Base-by-base conservation (phyloP, 2,329 filamentous ascomycete genomes). In the Pseudogymnoascus sp. region DNA sequence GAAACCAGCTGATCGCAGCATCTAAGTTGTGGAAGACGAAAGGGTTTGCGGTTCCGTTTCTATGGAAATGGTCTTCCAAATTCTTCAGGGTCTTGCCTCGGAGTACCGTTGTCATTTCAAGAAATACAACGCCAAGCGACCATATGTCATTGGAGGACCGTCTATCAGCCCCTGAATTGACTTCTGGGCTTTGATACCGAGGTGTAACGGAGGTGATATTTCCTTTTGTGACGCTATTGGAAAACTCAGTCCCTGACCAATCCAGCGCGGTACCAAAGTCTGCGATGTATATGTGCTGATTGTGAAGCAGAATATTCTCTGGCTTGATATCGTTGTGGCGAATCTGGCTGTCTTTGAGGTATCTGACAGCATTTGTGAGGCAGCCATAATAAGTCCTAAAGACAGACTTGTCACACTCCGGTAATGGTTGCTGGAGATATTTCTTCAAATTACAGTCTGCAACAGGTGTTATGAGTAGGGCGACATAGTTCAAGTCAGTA, bases 221-320 rank as follows among this genome's bases (percentile, higher is more conserved):
- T n/a, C 37, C 62, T 11, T 45, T 60, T 5, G 66, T 66, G 12
- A 67, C 69, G 23, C 63, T 64, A 33, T 52, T 41, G 23, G 38
- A 49, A 14, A 61, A 60, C 23, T 69, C 35, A 4, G 35, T 37
- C 35, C 35, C 37, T 35, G 63, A 43, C 67, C 67, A 71, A 49
- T 68, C 65, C 33, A 68, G 63, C 37, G 70, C 64, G 12, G 66
- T 65, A 2, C 67, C 68, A 60, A 72, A 72, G 62, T 67, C 62
- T 25, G 63, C 45, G n/a, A 63, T 40, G 23, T 59, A 61, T 25
- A 67, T 60, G 25, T 37, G 35, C 14, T 9, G 8, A 7, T 49
- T 62, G 35, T 65, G 59, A 9, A 66, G 41, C 16, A 67, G 41
- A 14, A 67, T 67, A 35, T 67, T 65, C 41, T 25, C 61, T 16